Base-by-base conservation (phyloP, 331 rosid genomes). In the Telfairia occidentalis region DNA sequence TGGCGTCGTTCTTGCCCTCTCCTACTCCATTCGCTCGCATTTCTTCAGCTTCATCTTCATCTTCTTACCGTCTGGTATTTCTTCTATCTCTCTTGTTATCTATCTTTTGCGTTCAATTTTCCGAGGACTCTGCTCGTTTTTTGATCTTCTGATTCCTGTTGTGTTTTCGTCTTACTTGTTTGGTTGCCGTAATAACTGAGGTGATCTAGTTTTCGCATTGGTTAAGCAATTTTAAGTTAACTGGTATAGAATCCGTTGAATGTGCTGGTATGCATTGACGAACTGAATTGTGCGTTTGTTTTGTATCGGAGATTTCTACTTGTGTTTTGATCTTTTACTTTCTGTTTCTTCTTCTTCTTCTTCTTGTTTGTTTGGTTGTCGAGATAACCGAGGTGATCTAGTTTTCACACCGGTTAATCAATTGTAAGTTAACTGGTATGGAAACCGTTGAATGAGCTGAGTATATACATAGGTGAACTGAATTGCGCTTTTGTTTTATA, bases 41-140 rank as follows among this genome's bases (percentile, higher is more conserved):
- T 65, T 75, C 53, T 43, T 76, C 87, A 21, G 45, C 81, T 73
- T 83, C 83, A 28, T 54, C 81, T 73, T 83, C 83, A 28, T 54
- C 82, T 69, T 73, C 78, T 73, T 19, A 61, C 49, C 82, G 11
- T 66, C 7, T 21, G 78, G 76, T 53, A 77, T 65, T 80, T 86
- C 53, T 13, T 46, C 79, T 42, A 6, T 12, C 74, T 23, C 54
- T 42, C 19, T 66, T 34, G 3, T 21, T 34, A 9, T 34, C 71
- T 64, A 0, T 64, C 49, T 10, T n/a, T 10, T n/a, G 16, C 28
- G 4, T n/a, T 7, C 28, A 63, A n/a, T 63, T 63, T 64, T 12
- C 10, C 9, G 18, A 75, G 43, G 75, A 40, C 74, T 37, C 30
- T 69, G 34, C 3, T 43, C 9, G 8, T 28, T 23, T 69, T 23